A percentile compares a stretch with the other conserved stretches of the same genome.
Evolutionary conservation across 1,284 basidiomycete genomes (phyloP).

Genomic region (Naganishia sp.): DNA sequence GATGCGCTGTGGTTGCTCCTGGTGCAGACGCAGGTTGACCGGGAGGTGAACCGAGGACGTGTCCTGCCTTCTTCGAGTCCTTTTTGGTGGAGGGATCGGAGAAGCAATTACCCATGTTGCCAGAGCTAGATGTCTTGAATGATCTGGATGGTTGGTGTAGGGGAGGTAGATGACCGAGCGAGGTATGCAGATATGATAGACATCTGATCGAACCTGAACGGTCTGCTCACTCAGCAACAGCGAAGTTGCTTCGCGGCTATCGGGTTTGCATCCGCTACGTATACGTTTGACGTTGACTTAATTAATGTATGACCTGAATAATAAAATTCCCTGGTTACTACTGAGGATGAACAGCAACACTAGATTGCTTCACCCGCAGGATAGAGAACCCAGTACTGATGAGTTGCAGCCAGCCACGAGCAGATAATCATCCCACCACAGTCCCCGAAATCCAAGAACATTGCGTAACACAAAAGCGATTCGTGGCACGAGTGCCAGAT

Average conservation of each 20-base stretch:
- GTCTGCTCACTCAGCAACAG: not conserved
- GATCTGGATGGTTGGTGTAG: not conserved
- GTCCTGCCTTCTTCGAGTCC: constrained; percentile 39
- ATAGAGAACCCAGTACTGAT: too few species aligned
- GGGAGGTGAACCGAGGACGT: constrained; percentile 45
- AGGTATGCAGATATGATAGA: not conserved
- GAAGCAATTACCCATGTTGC: constrained; percentile 52
- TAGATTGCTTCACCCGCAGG: too few species aligned
- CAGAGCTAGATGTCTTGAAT: not conserved
- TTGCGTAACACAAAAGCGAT: too few species aligned
- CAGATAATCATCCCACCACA: too few species aligned
- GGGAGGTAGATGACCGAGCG: not conserved
- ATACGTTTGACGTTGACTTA: not conserved
- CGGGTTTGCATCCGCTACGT: not conserved
- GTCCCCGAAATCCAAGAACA: too few species aligned
- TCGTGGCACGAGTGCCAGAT: too few species aligned
- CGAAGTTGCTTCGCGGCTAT: not conserved
- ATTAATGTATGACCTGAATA: too few species aligned
- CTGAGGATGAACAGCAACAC: too few species aligned
- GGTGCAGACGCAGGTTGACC: constrained; percentile 27
- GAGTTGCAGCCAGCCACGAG: too few species aligned
- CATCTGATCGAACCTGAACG: constrained; percentile 7
- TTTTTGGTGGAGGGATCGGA: constrained; percentile 46
- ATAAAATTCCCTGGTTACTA: too few species aligned
- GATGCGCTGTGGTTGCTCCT: constrained; percentile 7